Evolutionary conservation across 495 filamentous ascomycete genomes (phyloP), one percentile per base, ranked within the genome.

Genomic region (Eremomyces bilateralis): DNA sequence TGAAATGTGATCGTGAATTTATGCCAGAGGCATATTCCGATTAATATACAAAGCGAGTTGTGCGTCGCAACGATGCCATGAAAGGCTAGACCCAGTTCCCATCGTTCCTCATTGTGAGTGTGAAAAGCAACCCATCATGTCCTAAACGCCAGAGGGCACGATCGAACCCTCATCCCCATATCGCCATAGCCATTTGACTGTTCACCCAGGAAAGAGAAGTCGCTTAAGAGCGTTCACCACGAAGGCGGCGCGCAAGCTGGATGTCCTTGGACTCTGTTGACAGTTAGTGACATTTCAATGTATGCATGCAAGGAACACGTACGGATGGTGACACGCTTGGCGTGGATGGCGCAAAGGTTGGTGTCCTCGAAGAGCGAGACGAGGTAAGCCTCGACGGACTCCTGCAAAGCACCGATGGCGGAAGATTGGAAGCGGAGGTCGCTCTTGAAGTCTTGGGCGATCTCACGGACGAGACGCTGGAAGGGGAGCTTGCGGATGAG

Each of bases 401-500:
- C 88, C 68, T 99, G 88, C 45, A 99, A 85, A 57, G 88, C 88
- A 63, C 90, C 90, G 65, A 99, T 95, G 68, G 88, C 88, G 13
- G 88, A 99, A 39, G 79, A 90, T 73, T 99, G 88, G 80, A 99
- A 99, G 63, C 88, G 84, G 47, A 99, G 80, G 52, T 99, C 88
- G 52, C 76, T 84, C 76, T 99, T 99, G 82, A 95, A 99, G 67
- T 99, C 88, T 62, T 99, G 88, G 33, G 88, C 88, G 50, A 99
- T 99, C 64, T 99, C 88, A 78, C 88, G 88, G 43, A 99, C 88
- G 54, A 99, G 71, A 67, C 88, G 90, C 74, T 99, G 88, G 80
- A 99, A 99, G 56, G 88, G 88, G 50, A 99, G 82, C 81, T 99
- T 99, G 74, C 88, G 88, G 74, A 99, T 99, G 51, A 99, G 62